Conservation (phyloP, 768 basidiomycete species). For the Mycena floridula region DNA sequence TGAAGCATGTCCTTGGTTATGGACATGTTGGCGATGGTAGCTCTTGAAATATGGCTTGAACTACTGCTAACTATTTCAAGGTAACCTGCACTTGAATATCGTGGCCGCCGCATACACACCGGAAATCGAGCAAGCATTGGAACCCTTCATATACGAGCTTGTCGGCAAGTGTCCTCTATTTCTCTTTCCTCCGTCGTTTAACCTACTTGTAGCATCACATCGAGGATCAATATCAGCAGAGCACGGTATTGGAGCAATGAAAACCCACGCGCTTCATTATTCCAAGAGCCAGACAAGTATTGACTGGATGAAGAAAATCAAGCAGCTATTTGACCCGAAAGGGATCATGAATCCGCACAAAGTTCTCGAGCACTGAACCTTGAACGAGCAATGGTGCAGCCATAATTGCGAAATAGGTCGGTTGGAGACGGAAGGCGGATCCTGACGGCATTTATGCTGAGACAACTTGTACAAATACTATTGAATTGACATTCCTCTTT, state of each 20-base stretch:
- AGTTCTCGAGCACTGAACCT: conserved; percentile 46
- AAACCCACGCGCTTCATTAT: conserved; percentile 84
- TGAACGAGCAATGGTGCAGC: no score
- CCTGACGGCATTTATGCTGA: no score
- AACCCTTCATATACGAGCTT: conserved; percentile 93
- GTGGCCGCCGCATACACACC: conserved; percentile 76
- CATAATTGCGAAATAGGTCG: no score
- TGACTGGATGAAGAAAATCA: conserved; percentile 86
- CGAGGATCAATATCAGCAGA: conserved; percentile 94
- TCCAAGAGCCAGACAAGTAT: conserved; percentile 79
- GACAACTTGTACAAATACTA: no score
- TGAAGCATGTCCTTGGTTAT: conserved; percentile 86
- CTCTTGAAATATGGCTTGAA: background rate
- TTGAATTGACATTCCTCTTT: no score
- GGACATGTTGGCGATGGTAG: conserved; percentile 96
- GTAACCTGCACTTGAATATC: conserved; percentile 92
- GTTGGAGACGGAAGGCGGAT: no score
- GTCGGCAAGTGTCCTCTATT: conserved; percentile 49
- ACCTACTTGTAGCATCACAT: conserved; percentile 48
- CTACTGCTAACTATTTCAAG: conserved; percentile 34
- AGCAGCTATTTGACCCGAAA: conserved; percentile 80
- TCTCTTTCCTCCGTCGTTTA: background rate
- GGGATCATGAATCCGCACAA: conserved; percentile 94
- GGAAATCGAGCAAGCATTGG: conserved; percentile 81
- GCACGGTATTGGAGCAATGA: conserved; percentile 96